Conservation (phyloP, 345 rosid genomes). For the Reutealis trisperma region DNA sequence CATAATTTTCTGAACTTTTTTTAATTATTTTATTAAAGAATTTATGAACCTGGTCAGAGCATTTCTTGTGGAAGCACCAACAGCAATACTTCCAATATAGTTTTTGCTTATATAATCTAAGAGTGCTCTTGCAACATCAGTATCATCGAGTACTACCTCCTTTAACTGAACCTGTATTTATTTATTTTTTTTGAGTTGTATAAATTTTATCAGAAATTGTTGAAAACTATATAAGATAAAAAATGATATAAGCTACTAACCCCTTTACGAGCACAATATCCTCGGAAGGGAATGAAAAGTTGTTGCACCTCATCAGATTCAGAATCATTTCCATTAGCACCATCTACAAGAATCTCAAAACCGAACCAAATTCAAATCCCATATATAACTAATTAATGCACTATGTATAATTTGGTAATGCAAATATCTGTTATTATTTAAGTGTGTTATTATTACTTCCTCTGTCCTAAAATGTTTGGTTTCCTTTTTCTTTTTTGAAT, state of each 20-base stretch:
- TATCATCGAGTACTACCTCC: slow-evolving; percentile 65
- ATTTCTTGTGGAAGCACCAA: slow-evolving; percentile 68
- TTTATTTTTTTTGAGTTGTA: too few species aligned
- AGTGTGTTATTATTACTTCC: too few species aligned
- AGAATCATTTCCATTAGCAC: slow-evolving; percentile 12
- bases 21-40: background rate
- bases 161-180: slow-evolving; percentile 48
- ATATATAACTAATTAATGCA: background rate
- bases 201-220: too few species aligned
- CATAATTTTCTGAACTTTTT: background rate
- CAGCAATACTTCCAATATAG: slow-evolving; percentile 53
- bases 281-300: slow-evolving; percentile 67
- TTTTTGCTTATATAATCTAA: slow-evolving; percentile 57
- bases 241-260: slow-evolving; percentile 33
- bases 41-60: slow-evolving; percentile 58
- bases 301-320: slow-evolving; percentile 42
- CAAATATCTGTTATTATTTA: too few species aligned
- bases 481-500: too few species aligned
- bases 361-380: background rate
- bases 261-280: slow-evolving; percentile 85
- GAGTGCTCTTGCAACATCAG: slow-evolving; percentile 58
- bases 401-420: too few species aligned
- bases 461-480: too few species aligned
- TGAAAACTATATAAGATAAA: too few species aligned
- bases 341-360: slow-evolving; percentile 24